Conservation (phyloP, 2,329 filamentous ascomycete species). For the Colletotrichum noveboracense region DNA sequence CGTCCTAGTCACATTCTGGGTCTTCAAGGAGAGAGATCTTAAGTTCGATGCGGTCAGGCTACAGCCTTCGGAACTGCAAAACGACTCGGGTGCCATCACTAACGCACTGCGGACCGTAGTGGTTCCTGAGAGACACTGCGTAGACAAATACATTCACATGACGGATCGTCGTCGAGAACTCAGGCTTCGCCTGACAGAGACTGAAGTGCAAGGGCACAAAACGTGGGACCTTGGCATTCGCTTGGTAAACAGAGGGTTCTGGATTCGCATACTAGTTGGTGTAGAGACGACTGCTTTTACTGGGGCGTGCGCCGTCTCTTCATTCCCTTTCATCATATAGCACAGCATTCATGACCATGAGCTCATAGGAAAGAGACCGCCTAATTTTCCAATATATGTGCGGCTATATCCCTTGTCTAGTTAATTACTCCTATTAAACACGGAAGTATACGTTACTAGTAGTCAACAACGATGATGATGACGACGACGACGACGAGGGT, state of each 20-base stretch:
- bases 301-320: neutral
- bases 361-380: no score
- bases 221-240: neutral
- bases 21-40: neutral
- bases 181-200: neutral
- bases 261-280: neutral
- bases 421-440: no score
- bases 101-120: neutral
- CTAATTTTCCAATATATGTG: rapidly evolving
- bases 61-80: neutral
- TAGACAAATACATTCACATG: neutral
- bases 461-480: no score
- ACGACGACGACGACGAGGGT: no score
- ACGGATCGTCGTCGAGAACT: neutral
- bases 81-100: neutral
- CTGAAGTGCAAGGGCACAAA: neutral
- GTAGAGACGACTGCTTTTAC: neutral
- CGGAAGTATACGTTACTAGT: no score
- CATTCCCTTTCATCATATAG: neutral
- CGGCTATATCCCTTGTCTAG: rapidly evolving
- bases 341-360: rapidly evolving
- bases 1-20: neutral
- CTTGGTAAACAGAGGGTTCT: neutral
- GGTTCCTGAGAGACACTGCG: neutral
- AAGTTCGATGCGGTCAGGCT: neutral